Base-by-base conservation (phyloP, 2,329 filamentous ascomycete species). In the Didymella segeticola region DNA sequence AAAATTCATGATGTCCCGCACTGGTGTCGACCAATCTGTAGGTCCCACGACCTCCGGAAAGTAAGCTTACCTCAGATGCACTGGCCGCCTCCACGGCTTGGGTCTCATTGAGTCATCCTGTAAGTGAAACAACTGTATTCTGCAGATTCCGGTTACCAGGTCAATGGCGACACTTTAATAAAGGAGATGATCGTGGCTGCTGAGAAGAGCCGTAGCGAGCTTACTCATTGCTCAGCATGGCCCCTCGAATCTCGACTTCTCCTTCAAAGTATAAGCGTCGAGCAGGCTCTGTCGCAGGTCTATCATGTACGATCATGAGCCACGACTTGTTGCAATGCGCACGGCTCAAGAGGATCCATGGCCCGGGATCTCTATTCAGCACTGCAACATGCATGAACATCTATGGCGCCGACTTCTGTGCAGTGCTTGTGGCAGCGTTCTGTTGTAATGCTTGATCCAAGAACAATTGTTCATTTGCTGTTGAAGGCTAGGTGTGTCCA, bases 41-140 rank as follows among this genome's bases (percentile, higher is more conserved):
- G 5, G 36, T n/a, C 29, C 31, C 42, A 41, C 36, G 36, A 46
- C 22, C 12, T n/a, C 12, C n/a, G 37, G 14, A 19, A 14, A 29
- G 48, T 52, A 34, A 52, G 48, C 48, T 46, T 41, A 46, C 41
- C 27, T 41, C 34, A 52, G 42, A 52, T 30, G 23, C 34, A 7
- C 23, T 29, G 15, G 37, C 25, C 17, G 30, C 14, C 29, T 42
- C 34, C n/a, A 30, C 19, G 26, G 19, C n/a, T 26, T 17, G 11
- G 31, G 33, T 26, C 20, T 20, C 33, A 2, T 9, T 17, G 5
- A 29, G 22, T 17, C 15, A n/a, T 27, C 30, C 17, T n/a, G 23
- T 20, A 33, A 14, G 19, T 38, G 3, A 36, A 39, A 39, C n/a
- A 20, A 31, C n/a, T 38, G 25, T 50, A 15, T 25, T 43, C 5